phyloP scores from a whole-genome alignment of 768 basidiomycete genomes.

The Porpolomopsis calyptriformis region DNA sequence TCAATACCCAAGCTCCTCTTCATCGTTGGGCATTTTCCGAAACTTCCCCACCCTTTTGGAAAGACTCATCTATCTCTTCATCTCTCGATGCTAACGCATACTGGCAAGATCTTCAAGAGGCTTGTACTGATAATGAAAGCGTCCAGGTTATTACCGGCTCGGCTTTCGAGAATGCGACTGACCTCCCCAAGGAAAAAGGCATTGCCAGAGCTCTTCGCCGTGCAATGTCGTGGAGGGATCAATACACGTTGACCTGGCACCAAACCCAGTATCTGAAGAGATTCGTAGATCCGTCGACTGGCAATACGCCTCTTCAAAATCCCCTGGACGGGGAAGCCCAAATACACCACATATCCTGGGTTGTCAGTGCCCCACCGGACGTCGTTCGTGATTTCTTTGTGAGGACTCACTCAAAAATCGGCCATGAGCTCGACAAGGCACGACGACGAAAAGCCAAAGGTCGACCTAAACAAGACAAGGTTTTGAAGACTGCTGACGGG shows the following conservation, averaged over 20 bases:
- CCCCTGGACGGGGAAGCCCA: conserved; percentile 28
- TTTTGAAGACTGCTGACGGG: conserved; percentile 31
- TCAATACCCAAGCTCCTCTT: conserved; percentile 44
- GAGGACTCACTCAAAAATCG: conserved; percentile 27
- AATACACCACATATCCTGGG: conserved; percentile 39
- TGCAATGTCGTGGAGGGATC: conserved; percentile 44
- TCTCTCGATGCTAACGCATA: conserved; percentile 32
- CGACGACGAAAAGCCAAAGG: conserved; percentile 25
- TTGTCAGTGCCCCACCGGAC: conserved; percentile 45
- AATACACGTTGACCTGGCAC: conserved; percentile 55
- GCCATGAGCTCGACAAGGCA: conserved; percentile 34
- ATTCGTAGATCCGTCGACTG: conserved; percentile 33
- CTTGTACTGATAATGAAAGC: conserved; percentile 28
- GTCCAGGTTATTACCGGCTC: conserved; percentile 16
- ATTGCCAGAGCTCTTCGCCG: conserved; percentile 48
- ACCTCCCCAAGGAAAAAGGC: conserved; percentile 17
- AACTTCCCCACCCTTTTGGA: conserved; percentile 43
- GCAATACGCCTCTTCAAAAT: conserved; percentile 39
- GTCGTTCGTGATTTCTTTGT: conserved; percentile 37
- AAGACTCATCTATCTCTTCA: conserved; percentile 32
- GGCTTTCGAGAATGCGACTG: conserved; percentile 14
- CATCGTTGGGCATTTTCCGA: conserved; percentile 50
- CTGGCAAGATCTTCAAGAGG: conserved; percentile 48
- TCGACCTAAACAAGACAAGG: conserved; percentile 22
- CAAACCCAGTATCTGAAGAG: conserved; percentile 56